phyloP scores from a whole-genome alignment of 371 early-diverging fungal species.

The Mortierella polycephala region DNA sequence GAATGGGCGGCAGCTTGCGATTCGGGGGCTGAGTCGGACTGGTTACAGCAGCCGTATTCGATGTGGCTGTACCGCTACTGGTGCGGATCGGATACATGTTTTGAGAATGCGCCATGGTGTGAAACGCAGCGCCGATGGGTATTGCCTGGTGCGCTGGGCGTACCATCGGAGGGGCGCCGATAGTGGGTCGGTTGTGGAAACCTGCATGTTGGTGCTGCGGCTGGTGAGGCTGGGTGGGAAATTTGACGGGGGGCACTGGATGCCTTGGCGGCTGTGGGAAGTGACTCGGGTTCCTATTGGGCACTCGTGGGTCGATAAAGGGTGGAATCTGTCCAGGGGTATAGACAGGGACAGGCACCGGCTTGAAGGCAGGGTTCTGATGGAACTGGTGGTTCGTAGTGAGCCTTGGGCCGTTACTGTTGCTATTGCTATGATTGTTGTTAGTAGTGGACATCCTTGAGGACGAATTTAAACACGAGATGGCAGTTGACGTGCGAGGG shows the following conservation, averaged over 20 bases:
- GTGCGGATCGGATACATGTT: conserved; percentile 31
- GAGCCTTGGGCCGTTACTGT: conserved; percentile 24
- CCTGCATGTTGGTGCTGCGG: conserved; percentile 6
- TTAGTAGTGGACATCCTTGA: not conserved
- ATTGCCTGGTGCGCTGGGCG: conserved; percentile 27
- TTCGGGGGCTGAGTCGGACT: conserved; percentile 41
- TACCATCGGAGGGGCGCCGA: conserved; percentile 24
- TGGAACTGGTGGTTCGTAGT: conserved; percentile 13
- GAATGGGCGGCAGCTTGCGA: conserved; percentile 45
- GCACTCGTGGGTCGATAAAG: conserved; percentile 15
- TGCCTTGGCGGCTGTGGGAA: conserved; percentile 19
- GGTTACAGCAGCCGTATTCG: conserved; percentile 6
- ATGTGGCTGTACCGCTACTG: not conserved
- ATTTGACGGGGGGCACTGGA: conserved; percentile 22
- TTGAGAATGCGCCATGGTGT: conserved; percentile 23
- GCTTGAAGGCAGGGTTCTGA: not conserved
- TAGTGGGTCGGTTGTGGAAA: conserved; percentile 10
- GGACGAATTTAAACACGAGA: not conserved
- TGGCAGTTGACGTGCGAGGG: not conserved
- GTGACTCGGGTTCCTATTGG: conserved; percentile 1
- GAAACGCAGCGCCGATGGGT: conserved; percentile 24
- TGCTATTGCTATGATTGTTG: conserved; percentile 8
- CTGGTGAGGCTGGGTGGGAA: conserved; percentile 22
- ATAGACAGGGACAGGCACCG: conserved; percentile 5
- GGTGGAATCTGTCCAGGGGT: conserved; percentile 34